Evolutionary conservation across 164 flowering plant genomes (phyloP), one percentile per base, ranked within the genome.

Genomic region (Warburgia ugandensis): DNA sequence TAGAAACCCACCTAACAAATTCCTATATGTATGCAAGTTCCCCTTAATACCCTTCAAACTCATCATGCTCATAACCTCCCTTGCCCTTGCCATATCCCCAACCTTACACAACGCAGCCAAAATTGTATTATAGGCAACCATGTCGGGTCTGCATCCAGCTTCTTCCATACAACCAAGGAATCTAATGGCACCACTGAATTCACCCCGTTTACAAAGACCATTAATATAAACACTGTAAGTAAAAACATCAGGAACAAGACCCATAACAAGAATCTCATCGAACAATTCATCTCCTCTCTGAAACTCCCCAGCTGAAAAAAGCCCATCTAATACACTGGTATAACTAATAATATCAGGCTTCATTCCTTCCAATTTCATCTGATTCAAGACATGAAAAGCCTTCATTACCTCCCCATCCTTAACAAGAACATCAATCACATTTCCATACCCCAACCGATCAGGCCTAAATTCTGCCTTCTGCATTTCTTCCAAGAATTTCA

Each of bases 201-300:
- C 68, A 42, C 68, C 62, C 64, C 77, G 83, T 66, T 75, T 75
- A 43, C 88, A 84, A 29, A 83, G 55, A 14, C 94, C 86, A 39
- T 67, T n/a, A 25, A 86, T 72, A 56, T 74, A 82, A 28, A 71
- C 75, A 58, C 78, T 86, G 60, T 72, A 90, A 19, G 91, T 76
- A 62, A 64, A 50, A 41, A 76, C 43, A 71, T 86, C 72, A 50
- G 95, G 97, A 55, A 74, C 72, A 51, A 86, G 58, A 41, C 97
- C 95, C 60, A 76, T 42, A 12, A 86, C 68, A 49, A 86, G 82
- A 72, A 89, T 62, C 67, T 86, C 95, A 57, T 89, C 95, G 35
- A 84, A 86, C 72, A 90, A 13, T 22, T 79, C 61, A 22, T 77
- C 91, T 17, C 73, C 89, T 19, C 41, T 63, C 30, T 30, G 52